phyloP scores from a whole-genome alignment of 805 yeast species.

The Cyberlindnera suaveolens region DNA sequence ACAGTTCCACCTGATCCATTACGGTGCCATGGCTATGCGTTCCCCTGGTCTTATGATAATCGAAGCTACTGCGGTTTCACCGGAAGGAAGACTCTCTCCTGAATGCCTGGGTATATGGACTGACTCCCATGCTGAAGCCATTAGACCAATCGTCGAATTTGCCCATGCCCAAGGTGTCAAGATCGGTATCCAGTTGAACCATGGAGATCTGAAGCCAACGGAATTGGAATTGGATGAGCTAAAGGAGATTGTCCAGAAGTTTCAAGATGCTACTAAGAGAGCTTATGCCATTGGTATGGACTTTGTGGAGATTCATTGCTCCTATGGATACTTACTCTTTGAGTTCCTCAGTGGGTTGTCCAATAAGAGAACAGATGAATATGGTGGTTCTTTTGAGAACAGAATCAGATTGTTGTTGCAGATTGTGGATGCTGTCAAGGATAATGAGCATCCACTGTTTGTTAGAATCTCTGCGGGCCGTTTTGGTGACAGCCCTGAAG shows the following conservation, averaged over 20 bases:
- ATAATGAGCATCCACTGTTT: conserved; percentile 34
- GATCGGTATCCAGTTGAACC: conserved; percentile 50
- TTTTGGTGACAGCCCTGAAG: conserved; percentile 8
- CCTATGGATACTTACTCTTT: conserved; percentile 49
- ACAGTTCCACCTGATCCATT: conserved; percentile 42
- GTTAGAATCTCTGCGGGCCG: conserved; percentile 14
- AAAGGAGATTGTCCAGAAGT: conserved; percentile 32
- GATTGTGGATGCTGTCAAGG: conserved; percentile 36
- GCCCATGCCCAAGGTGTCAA: conserved; percentile 38
- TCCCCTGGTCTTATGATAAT: conserved; percentile 44
- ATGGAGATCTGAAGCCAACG: conserved; percentile 47
- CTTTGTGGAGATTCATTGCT: conserved; percentile 28
- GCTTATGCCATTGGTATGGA: conserved; percentile 32
- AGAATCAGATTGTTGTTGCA: conserved; percentile 45
- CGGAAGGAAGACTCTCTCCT: conserved; percentile 38
- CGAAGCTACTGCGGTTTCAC: conserved; percentile 39
- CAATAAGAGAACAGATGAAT: conserved; percentile 51
- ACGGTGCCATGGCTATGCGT: conserved; percentile 39
- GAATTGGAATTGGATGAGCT: conserved; percentile 38
- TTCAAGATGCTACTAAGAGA: conserved; percentile 40
- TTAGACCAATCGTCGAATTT: conserved; percentile 36
- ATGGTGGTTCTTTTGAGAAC: conserved; percentile 58
- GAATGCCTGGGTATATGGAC: conserved; percentile 44
- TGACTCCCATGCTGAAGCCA: conserved; percentile 39
- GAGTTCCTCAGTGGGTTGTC: conserved; percentile 38